These are phyloP conservation scores for Arxiozyma bovina DNA, from an alignment of 1,139 yeast genomes.

Conservation along the genomic window DNA sequence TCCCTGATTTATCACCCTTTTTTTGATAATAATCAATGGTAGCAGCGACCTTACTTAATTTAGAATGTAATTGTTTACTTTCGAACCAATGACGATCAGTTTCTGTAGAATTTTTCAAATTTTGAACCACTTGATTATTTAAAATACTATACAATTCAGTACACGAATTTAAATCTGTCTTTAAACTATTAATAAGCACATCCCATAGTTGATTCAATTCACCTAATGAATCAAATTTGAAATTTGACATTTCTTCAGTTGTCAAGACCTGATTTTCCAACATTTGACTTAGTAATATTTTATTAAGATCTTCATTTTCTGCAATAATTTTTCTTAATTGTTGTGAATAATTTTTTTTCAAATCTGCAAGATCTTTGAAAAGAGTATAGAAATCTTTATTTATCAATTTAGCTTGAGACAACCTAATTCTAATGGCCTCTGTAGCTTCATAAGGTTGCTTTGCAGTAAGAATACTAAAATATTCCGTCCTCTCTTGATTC, in stretches of 20 bases:
- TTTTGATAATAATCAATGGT: slow-evolving; percentile 11
- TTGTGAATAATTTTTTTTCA: slow-evolving; percentile 42
- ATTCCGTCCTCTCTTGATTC: slow-evolving; percentile 32
- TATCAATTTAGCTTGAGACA: slow-evolving; percentile 39
- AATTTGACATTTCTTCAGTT: slow-evolving; percentile 31
- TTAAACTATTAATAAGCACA: slow-evolving; percentile 44
- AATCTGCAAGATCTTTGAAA: slow-evolving; percentile 45
- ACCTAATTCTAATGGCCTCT: slow-evolving; percentile 39
- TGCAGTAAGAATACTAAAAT: slow-evolving; percentile 39
- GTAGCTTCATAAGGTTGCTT: slow-evolving; percentile 43
- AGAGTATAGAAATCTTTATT: slow-evolving; percentile 46
- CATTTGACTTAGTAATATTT: slow-evolving; percentile 29
- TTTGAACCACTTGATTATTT: slow-evolving; percentile 49
- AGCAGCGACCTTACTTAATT: slow-evolving; percentile 35
- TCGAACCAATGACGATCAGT: slow-evolving; percentile 46
- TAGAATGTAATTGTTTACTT: slow-evolving; percentile 36
- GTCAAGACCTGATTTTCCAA: slow-evolving; percentile 31
- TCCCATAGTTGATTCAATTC: slow-evolving; percentile 51
- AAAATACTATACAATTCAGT: slow-evolving; percentile 45
- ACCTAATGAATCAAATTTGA: slow-evolving; percentile 45
- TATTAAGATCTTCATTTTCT: slow-evolving; percentile 37
- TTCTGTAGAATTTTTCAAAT: slow-evolving; percentile 44
- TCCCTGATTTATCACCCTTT: slow-evolving; percentile 6
- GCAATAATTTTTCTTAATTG: slow-evolving; percentile 43
- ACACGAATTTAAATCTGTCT: slow-evolving; percentile 45